Evolutionary conservation across 106 monocot species (phyloP), one percentile per base, ranked within the genome.

Genomic region (Platanthera zijinensis): DNA sequence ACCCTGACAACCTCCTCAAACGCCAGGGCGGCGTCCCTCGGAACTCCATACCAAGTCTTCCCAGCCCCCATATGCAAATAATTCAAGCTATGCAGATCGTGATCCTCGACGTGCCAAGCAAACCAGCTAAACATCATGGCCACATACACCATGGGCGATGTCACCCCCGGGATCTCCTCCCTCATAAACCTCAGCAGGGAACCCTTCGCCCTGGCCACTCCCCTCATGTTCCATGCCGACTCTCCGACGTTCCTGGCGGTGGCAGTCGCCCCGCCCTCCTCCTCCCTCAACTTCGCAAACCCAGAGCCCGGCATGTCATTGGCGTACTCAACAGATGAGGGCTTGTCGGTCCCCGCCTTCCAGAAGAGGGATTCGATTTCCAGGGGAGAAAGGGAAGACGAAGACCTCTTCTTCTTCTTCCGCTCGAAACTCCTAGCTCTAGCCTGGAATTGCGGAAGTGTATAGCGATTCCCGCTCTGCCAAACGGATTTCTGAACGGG

Each of bases 121-220:
- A 97, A 97, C 97, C 97, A 97, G 72, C 97, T 97, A 74, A 85
- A 97, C 82, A 97, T 84, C 97, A 94, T 97, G 1, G 91, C 97
- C 9, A 97, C 85, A 69, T 97, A 97, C 51, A 94, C 85, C 97
- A 97, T 97, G 6, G 97, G 97, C 48, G 94, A 89, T 0, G 97
- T 94, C 32, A 97, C 97, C 30, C 97, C 97, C 1, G 93, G 88
- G 9, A 97, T 89, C 71, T 97, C 97, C 80, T 94, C 94, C 83
- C 80, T 93, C 97, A 97, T 97, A 61, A 91, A 91, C 82, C 82
- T 76, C 49, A 97, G 77, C 82, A 97, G 51, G 8, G 97, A 97
- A 10, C 91, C 94, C 50, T 92, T 86, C 8, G 84, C 89, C 77
- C 97, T 84, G 7, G 97, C 91, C 25, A 94, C 91, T n/a, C 89